These are phyloP conservation scores for Xerocomus potaroensis DNA, from an alignment of 768 basidiomycete genomes.

Conservation along the genomic window DNA sequence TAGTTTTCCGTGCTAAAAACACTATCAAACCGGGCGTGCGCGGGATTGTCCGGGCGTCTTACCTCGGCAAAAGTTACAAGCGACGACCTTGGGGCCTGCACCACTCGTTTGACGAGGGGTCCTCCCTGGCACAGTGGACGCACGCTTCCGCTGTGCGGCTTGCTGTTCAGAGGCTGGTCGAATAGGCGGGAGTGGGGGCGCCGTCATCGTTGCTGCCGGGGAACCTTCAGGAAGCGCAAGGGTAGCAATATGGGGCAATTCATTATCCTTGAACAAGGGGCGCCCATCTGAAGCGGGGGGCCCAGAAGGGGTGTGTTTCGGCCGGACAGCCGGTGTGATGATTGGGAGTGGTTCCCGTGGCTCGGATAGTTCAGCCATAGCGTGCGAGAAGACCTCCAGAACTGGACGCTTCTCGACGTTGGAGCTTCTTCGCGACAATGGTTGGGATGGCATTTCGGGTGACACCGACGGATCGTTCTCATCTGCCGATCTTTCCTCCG, in stretches of 20 bases:
- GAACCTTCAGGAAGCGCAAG: conserved; percentile 57
- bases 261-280: conserved; percentile 53
- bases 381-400: conserved; percentile 28
- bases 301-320: conserved; percentile 26
- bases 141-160: conserved; percentile 64
- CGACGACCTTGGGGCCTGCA: conserved; percentile 82
- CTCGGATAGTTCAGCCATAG: conserved; percentile 35
- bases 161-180: conserved; percentile 65
- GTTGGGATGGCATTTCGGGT: conserved; percentile 39
- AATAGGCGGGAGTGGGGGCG: conserved; percentile 58
- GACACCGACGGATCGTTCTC: conserved; percentile 52
- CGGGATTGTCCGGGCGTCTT: conserved; percentile 23
- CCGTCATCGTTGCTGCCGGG: conserved; percentile 55
- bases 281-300: conserved; percentile 33
- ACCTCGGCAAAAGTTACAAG: conserved; percentile 89
- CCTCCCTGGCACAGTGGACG: conserved; percentile 64
- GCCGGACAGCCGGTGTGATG: conserved; percentile 33
- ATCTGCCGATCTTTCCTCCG: conserved; percentile 54
- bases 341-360: conserved; percentile 41
- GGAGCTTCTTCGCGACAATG: conserved; percentile 34
- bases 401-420: conserved; percentile 35
- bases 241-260: conserved; percentile 69
- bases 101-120: conserved; percentile 53
- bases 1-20: conserved; percentile 73
- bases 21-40: conserved; percentile 5